phyloP scores from a whole-genome alignment of 371 early-diverging fungal genomes.

The Mucor racemosus region DNA sequence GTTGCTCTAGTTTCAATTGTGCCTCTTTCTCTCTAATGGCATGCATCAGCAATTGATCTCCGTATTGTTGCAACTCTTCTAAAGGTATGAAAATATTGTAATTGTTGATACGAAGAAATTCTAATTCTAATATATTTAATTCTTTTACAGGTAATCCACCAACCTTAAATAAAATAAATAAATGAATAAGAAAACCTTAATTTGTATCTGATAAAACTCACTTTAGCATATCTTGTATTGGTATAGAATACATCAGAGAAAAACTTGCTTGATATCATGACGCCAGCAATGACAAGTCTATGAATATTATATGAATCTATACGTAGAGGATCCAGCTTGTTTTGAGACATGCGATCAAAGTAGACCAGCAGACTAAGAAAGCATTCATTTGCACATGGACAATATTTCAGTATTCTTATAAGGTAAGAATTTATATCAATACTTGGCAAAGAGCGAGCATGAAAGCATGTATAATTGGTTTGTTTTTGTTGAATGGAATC shows the following conservation, averaged over 20 bases:
- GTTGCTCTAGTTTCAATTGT: background rate
- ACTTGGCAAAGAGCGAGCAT: conserved; percentile 58
- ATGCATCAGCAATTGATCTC: conserved; percentile 68
- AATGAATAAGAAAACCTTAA: background rate
- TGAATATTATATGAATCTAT: conserved; percentile 86
- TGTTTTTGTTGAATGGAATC: conserved; percentile 22
- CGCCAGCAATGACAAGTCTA: conserved; percentile 78
- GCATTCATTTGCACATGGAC: conserved; percentile 76
- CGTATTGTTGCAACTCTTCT: conserved; percentile 84
- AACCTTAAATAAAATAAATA: conserved; percentile 59
- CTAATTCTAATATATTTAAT: conserved; percentile 87
- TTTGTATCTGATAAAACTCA: conserved; percentile 16
- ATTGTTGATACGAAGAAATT: conserved; percentile 73
- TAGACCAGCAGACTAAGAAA: conserved; percentile 82
- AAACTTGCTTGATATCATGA: conserved; percentile 82
- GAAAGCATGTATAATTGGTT: conserved; percentile 48
- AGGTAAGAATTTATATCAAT: conserved; percentile 66
- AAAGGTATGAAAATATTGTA: conserved; percentile 79
- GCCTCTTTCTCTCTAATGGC: conserved; percentile 34
- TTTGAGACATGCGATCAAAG: conserved; percentile 69
- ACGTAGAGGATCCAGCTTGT: conserved; percentile 53
- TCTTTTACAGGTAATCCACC: conserved; percentile 92
- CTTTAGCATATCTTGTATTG: conserved; percentile 82
- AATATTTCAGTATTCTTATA: conserved; percentile 72
- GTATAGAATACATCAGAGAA: conserved; percentile 88